A percentile compares a stretch with the other conserved stretches of the same genome.
Conservation (phyloP, 2,329 filamentous ascomycete genomes). For the Phialophora chinensis region DNA sequence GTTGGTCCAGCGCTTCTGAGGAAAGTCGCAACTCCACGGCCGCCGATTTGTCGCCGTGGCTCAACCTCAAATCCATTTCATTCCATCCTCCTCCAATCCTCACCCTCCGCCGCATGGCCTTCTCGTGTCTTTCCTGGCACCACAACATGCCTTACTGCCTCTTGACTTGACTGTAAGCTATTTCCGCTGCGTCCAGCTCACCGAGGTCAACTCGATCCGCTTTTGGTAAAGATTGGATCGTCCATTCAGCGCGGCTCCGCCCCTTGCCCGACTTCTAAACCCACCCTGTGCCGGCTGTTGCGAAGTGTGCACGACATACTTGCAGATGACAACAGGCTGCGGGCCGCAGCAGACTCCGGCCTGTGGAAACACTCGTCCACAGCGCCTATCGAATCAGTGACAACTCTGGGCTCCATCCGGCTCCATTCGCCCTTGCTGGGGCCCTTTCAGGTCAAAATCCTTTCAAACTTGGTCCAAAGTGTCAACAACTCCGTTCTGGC, state of each 20-base stretch:
- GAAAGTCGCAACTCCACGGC: neutral
- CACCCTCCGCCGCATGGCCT: neutral
- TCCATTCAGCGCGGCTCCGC: slow-evolving; percentile 27
- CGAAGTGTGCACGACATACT: slow-evolving; percentile 34
- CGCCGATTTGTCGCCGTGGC: neutral
- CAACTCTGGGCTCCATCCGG: neutral
- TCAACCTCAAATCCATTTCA: neutral
- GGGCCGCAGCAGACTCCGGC: slow-evolving; percentile 28
- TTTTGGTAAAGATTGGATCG: slow-evolving; percentile 5
- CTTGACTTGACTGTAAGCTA: neutral
- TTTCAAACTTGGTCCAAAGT: slow-evolving; percentile 8
- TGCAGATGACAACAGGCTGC: slow-evolving; percentile 32
- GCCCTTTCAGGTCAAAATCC: neutral
- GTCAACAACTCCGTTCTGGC: slow-evolving; percentile 8
- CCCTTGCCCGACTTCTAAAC: slow-evolving; percentile 25
- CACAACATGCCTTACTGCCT: neutral
- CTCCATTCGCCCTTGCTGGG: slow-evolving; percentile 15
- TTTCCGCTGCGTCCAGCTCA: neutral
- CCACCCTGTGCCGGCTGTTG: slow-evolving; percentile 16
- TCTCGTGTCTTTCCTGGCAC: neutral
- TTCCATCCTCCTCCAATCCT: neutral
- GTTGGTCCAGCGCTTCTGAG: neutral
- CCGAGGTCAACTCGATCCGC: slow-evolving; percentile 16
- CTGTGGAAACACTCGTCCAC: slow-evolving; percentile 16
- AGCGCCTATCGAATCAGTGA: neutral